These are phyloP conservation scores for Cystobasidiaceae sp. DNA, from an alignment of 1,284 basidiomycete species.

Conservation along the genomic window DNA sequence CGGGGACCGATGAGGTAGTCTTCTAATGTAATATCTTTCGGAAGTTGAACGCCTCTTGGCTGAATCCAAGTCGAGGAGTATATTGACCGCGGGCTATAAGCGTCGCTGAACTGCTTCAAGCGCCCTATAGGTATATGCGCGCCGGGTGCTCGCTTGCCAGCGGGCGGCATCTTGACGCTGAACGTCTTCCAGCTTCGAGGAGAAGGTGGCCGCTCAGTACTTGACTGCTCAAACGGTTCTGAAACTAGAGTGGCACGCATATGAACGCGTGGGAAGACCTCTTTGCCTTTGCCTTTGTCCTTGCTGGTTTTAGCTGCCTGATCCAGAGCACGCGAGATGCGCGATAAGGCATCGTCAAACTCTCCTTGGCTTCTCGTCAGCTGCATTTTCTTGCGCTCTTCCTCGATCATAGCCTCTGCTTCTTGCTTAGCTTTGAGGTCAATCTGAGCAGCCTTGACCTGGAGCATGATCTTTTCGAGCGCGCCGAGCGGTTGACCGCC, in stretches of 20 bases:
- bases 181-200: constrained; percentile 24
- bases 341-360: constrained; percentile 12
- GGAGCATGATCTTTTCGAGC: constrained; percentile 26
- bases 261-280: not conserved
- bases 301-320: constrained; percentile 1
- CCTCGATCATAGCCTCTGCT: constrained; percentile 8
- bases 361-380: not conserved
- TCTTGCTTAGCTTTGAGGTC: constrained; percentile 17
- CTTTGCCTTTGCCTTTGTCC: not conserved
- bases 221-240: constrained; percentile 16
- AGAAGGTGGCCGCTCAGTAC: constrained; percentile 1
- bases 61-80: constrained; percentile 11
- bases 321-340: constrained; percentile 9
- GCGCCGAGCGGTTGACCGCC: not conserved
- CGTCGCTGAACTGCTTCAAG: constrained; percentile 7
- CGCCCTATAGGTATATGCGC: not conserved
- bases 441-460: constrained; percentile 16
- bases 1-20: not conserved
- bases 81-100: not conserved
- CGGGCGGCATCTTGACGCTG: constrained; percentile 5
- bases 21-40: not conserved
- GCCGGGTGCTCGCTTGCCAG: not conserved
- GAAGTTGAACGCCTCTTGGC: not conserved
- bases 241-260: not conserved
- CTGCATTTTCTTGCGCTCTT: not conserved